These are phyloP conservation scores for Plantago coronopus DNA, from an alignment of 305 asterid species.

Conservation along the genomic window DNA sequence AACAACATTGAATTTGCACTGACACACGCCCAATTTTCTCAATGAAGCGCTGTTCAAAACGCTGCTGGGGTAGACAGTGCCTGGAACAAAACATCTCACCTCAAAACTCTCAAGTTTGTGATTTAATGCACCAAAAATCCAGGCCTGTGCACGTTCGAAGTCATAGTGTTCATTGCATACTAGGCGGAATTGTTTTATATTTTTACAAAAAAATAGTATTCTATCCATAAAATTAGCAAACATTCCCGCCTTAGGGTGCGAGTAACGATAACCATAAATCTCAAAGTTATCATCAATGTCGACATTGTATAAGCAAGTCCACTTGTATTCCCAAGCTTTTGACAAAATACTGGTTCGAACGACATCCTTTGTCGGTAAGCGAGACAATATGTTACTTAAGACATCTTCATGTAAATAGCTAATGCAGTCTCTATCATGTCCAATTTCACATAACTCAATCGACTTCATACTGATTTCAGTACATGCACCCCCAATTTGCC, in stretches of 20 bases:
- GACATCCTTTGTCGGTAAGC: background rate
- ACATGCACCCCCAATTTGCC: background rate
- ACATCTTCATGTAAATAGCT: background rate
- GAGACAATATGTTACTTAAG: background rate
- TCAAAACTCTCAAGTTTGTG: slow-evolving; percentile 1
- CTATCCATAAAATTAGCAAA: background rate
- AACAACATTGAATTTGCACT: background rate
- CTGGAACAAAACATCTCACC: background rate
- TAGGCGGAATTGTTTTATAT: background rate
- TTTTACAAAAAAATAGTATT: background rate
- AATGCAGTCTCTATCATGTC: background rate
- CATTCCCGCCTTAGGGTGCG: no score
- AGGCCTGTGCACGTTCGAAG: background rate
- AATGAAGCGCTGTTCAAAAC: background rate
- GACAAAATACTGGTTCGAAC: slow-evolving; percentile 4
- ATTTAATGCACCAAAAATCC: slow-evolving; percentile 3
- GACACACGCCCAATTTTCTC: background rate
- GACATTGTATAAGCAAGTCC: background rate
- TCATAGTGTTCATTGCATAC: background rate
- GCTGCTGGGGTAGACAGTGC: background rate
- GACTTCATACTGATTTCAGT: background rate
- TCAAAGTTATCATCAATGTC: background rate
- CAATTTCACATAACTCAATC: background rate
- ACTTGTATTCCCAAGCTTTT: background rate
- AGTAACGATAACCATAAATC: no score